These are phyloP conservation scores for Coccomyxa sp. DNA, from an alignment of 139 green algal species.

Conservation along the genomic window DNA sequence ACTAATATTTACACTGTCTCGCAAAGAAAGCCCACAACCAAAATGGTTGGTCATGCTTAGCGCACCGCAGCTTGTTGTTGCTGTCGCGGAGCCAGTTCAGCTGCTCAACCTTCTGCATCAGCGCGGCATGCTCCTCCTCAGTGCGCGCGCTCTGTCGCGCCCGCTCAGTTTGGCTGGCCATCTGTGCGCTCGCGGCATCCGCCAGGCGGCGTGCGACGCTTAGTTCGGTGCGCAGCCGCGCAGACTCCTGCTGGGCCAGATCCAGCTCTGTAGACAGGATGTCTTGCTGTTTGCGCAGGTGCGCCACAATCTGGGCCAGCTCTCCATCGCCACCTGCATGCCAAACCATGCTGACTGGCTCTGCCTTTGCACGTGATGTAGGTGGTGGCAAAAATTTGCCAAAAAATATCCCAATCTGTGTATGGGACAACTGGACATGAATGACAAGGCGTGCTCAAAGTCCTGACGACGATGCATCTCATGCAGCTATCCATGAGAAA, in stretches of 20 bases:
- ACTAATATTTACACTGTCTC: no score
- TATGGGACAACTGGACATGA: no score
- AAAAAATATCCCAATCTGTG: no score
- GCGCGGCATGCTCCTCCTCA: constrained; percentile 26
- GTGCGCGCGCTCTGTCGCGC: constrained; percentile 15
- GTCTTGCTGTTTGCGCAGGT: constrained; percentile 48
- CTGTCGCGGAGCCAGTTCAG: constrained; percentile 49
- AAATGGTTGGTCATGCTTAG: no score
- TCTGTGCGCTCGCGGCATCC: constrained; percentile 29
- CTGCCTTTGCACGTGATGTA: no score
- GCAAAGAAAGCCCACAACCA: not conserved
- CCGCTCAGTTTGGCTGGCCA: constrained; percentile 17
- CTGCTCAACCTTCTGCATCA: constrained; percentile 34
- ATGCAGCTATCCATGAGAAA: not conserved
- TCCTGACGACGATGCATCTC: not conserved
- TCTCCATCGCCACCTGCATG: constrained; percentile 14
- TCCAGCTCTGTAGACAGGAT: constrained; percentile 32
- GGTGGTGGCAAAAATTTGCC: no score
- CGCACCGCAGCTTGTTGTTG: constrained; percentile 38
- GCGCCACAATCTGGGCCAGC: constrained; percentile 28
- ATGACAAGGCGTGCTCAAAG: no score
- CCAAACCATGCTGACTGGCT: not conserved
- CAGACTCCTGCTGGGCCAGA: constrained; percentile 37
- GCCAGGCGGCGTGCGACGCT: constrained; percentile 19
- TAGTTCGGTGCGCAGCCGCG: constrained; percentile 22